Percentiles rank a stretch among this genome's conserved stretches.
Conservation (phyloP, 1,139 yeast species). For the Yamadazyma atlantica region DNA sequence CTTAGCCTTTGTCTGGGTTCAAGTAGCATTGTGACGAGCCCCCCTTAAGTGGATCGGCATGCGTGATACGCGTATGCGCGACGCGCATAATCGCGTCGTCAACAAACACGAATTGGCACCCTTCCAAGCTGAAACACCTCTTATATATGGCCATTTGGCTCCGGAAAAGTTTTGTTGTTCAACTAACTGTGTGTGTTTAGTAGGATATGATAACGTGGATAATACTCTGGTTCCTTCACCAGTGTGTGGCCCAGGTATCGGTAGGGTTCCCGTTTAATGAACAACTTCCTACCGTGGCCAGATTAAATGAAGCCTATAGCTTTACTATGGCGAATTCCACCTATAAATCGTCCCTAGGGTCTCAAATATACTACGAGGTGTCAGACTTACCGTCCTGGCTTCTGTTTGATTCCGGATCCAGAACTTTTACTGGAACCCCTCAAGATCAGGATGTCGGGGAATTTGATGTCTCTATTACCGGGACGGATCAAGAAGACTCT, state of each 20-base stretch:
- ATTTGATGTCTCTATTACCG: conserved; percentile 53
- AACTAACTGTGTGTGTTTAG: no score
- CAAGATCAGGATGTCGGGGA: conserved; percentile 40
- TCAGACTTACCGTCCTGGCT: conserved; percentile 75
- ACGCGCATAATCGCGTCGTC: no score
- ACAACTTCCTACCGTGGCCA: conserved; percentile 87
- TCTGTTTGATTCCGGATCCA: conserved; percentile 57
- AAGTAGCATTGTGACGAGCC: no score
- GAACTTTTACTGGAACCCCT: conserved; percentile 75
- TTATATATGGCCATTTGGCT: no score
- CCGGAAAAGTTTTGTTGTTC: no score
- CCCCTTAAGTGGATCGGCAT: no score
- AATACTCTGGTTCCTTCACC: background rate
- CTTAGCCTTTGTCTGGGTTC: no score
- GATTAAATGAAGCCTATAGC: conserved; percentile 59
- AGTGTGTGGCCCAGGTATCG: background rate
- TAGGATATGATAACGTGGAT: conserved; percentile 36
- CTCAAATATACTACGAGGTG: conserved; percentile 54
- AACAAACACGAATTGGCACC: no score
- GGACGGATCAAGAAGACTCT: conserved; percentile 59
- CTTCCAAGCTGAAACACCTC: no score
- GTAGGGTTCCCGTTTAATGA: conserved; percentile 78
- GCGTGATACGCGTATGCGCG: no score
- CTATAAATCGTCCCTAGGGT: conserved; percentile 50
- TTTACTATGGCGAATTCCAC: conserved; percentile 76